These are phyloP conservation scores for Candida suzukii DNA, from an alignment of 805 yeast species.

Conservation along the genomic window DNA sequence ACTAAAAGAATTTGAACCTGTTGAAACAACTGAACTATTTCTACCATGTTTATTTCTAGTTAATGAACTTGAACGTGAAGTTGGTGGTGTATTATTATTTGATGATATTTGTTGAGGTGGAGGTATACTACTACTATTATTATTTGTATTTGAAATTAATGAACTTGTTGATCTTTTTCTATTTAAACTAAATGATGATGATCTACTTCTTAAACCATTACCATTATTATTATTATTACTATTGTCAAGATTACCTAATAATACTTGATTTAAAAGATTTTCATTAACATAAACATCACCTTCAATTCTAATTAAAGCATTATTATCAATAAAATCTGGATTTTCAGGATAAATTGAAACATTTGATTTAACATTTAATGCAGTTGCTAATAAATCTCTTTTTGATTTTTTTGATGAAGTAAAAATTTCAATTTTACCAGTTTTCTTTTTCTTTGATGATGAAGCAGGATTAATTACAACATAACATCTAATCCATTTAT, in stretches of 20 bases:
- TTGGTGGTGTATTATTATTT: conserved; percentile 6
- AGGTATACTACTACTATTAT: background rate
- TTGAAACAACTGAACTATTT: conserved; percentile 19
- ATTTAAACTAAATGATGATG: conserved; percentile 17
- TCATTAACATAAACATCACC: conserved; percentile 61
- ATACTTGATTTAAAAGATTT: conserved; percentile 16
- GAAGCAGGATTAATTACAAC: conserved; percentile 44
- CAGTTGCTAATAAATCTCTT: conserved; percentile 44
- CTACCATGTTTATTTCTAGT: conserved; percentile 11
- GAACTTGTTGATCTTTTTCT: conserved; percentile 24
- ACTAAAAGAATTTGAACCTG: conserved; percentile 11
- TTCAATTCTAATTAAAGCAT: conserved; percentile 60
- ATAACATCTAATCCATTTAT: conserved; percentile 52
- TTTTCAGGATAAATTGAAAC: conserved; percentile 56
- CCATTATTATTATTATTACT: conserved; percentile 4
- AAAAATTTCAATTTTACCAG: conserved; percentile 50
- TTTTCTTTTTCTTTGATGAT: conserved; percentile 23
- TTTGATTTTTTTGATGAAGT: conserved; percentile 39
- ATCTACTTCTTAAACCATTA: conserved; percentile 17
- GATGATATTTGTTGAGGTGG: background rate
- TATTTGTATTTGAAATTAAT: conserved; percentile 9
- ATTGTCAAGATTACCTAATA: too few species aligned
- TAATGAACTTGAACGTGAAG: conserved; percentile 12
- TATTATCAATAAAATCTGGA: conserved; percentile 48
- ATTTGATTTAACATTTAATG: conserved; percentile 36